Evolutionary conservation across 371 early-diverging fungal genomes (phyloP).

Genomic region (Rhizopus sp.): DNA sequence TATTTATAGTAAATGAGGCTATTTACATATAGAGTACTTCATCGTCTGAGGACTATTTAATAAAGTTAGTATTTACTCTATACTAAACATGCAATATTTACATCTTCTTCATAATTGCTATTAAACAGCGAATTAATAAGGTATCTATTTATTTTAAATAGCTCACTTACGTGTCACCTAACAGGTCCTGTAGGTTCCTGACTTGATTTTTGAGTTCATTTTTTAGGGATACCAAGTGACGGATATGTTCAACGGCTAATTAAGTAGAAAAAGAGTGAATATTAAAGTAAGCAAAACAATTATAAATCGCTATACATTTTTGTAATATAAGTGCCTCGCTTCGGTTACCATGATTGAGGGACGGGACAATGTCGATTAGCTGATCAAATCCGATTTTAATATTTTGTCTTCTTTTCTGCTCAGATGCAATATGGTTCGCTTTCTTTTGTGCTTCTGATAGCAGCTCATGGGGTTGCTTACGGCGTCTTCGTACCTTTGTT

Average conservation of each 20-base stretch:
- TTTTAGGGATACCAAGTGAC: constrained; percentile 29
- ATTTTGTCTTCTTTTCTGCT: constrained; percentile 81
- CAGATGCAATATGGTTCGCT: constrained; percentile 88
- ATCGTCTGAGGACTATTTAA: constrained; percentile 43
- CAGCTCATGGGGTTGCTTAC: constrained; percentile 55
- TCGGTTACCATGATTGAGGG: constrained; percentile 54
- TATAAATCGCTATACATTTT: constrained; percentile 34
- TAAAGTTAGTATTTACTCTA: background rate
- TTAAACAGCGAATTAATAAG: background rate
- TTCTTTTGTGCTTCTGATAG: constrained; percentile 84
- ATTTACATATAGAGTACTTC: constrained; percentile 14
- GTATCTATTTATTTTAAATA: background rate
- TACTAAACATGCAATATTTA: constrained; percentile 11
- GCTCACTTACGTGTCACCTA: constrained; percentile 38
- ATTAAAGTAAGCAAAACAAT: background rate
- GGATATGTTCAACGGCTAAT: constrained; percentile 40
- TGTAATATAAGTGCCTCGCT: constrained; percentile 54
- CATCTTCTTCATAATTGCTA: constrained; percentile 43
- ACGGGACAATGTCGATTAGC: constrained; percentile 75
- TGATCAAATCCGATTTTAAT: constrained; percentile 78
- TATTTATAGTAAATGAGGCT: constrained; percentile 21
- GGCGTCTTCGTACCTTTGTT: constrained; percentile 19
- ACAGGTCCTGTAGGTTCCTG: constrained; percentile 25
- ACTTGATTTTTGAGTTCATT: constrained; percentile 39
- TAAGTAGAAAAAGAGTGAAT: background rate